Evolutionary conservation across 1,139 yeast species (phyloP).

Genomic region (Waltiozyma sp.): DNA sequence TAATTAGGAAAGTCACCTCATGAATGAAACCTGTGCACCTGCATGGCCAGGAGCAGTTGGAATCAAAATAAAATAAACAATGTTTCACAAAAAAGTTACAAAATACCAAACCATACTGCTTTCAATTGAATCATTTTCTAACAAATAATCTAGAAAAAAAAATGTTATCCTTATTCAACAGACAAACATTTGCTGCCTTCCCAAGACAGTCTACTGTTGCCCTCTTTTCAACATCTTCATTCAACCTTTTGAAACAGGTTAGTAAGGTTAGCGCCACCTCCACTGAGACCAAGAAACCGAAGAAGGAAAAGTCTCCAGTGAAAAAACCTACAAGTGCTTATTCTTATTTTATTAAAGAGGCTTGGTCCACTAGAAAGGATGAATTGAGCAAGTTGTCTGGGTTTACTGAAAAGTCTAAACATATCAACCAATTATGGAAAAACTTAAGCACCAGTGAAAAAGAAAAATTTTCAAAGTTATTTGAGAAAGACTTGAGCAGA

Average conservation of each 20-base stretch:
- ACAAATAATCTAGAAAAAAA: too few species aligned
- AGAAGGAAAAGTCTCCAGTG: slow-evolving; percentile 2
- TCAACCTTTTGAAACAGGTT: neutral
- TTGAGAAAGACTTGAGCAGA: slow-evolving; percentile 8
- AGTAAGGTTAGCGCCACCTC: neutral
- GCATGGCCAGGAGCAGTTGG: too few species aligned
- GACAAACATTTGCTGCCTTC: neutral
- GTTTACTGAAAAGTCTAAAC: slow-evolving; percentile 7
- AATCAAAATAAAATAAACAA: too few species aligned
- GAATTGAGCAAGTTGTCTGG: slow-evolving; percentile 5
- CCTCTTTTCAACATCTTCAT: neutral
- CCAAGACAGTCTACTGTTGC: neutral
- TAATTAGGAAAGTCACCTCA: too few species aligned
- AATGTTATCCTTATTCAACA: neutral
- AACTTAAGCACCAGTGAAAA: slow-evolving; percentile 14
- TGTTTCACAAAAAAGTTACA: too few species aligned
- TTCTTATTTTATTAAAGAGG: slow-evolving; percentile 9
- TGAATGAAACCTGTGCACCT: too few species aligned
- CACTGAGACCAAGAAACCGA: slow-evolving; percentile 1
- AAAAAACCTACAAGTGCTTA: slow-evolving; percentile 9
- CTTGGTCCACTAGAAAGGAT: slow-evolving; percentile 4
- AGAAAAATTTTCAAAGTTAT: slow-evolving; percentile 6
- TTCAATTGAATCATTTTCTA: too few species aligned
- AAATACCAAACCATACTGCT: too few species aligned
- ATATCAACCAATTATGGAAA: slow-evolving; percentile 18